A percentile compares a stretch with the other conserved stretches of the same genome.
Conservation (phyloP, 2,329 filamentous ascomycete genomes). For the Scedosporium boydii region DNA sequence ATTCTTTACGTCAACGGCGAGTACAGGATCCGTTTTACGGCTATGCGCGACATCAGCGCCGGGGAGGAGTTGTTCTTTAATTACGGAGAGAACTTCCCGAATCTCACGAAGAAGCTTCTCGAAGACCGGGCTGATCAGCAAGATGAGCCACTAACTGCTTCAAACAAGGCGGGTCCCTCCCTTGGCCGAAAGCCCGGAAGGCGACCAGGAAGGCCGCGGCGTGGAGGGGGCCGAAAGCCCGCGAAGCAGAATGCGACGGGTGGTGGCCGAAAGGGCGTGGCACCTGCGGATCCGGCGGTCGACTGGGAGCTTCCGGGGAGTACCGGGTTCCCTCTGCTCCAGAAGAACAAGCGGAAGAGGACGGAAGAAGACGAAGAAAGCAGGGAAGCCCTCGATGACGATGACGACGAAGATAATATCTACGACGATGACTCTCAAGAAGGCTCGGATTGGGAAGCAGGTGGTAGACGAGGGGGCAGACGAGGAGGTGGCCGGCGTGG, state of each 20-base stretch:
- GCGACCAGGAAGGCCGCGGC: neutral
- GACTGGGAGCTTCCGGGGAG: slow-evolving; percentile 1
- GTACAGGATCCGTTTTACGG: slow-evolving; percentile 66
- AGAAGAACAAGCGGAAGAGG: neutral
- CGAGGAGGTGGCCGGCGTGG: neutral
- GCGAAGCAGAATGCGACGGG: neutral
- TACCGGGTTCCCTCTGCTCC: neutral
- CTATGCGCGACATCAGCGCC: slow-evolving; percentile 53
- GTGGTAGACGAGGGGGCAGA: neutral
- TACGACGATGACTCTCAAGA: neutral
- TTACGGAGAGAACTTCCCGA: slow-evolving; percentile 62
- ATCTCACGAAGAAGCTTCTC: slow-evolving; percentile 38
- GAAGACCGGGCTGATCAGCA: slow-evolving; percentile 16
- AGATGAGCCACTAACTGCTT: neutral
- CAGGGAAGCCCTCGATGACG: slow-evolving; percentile 12
- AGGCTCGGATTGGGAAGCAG: neutral
- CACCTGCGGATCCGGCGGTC: neutral
- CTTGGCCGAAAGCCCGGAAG: neutral
- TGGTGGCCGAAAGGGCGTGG: neutral
- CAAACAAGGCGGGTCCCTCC: neutral
- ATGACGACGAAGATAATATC: neutral
- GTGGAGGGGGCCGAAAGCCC: neutral
- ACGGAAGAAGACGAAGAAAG: slow-evolving; percentile 11
- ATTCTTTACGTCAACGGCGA: slow-evolving; percentile 67
- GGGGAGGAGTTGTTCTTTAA: slow-evolving; percentile 78